Base-by-base conservation (phyloP, 129 eudicot genomes). In the Silybum marianum region DNA sequence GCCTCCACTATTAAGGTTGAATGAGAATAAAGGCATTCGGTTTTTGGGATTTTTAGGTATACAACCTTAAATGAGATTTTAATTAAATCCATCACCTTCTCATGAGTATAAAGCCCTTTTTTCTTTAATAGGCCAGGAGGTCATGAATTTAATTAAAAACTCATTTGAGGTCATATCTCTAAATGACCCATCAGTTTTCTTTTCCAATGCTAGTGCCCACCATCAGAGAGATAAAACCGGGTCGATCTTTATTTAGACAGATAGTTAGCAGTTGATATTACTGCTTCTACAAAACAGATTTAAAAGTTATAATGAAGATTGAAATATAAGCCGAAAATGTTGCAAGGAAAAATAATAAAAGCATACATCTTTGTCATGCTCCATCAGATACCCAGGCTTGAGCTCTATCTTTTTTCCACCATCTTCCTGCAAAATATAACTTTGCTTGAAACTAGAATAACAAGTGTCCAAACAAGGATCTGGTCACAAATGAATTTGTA, bases 401-500 rank as follows among this genome's bases (percentile, higher is more conserved):
- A 95, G 92, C 88, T 95, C 99, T 78, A 95, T 95, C 90, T 93
- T 95, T 71, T 95, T 95, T 28, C 82, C 98, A 81, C 98, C 99
- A 81, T 95, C 99, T 82, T 84, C 97, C 99, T 95, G 92, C 72
- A 76, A 87, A 72, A 69, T 34, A 54, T 76, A 36, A 77, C 74
- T 48, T 82, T 66, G 54, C 74, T 39, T 58, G 21, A 75, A 62
- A 76, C 30, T 74, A 69, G 74, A 22, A 66, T 75, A 30, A 63
- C 40, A 60, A 71, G 78, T 26, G 14, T 62, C 75, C 67, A 23
- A 71, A 70, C 46, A 68, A 69, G 74, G 4, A 69, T 28, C 24
- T 16, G 48, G 77, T 18, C 54, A 79, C 25, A 48, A 51, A 16
- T 79, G 7, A 48, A 48, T 19, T 65, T 69, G 34, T 70, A 19